These are phyloP conservation scores for Collybia sordida DNA, from an alignment of 768 basidiomycete species.

Conservation along the genomic window DNA sequence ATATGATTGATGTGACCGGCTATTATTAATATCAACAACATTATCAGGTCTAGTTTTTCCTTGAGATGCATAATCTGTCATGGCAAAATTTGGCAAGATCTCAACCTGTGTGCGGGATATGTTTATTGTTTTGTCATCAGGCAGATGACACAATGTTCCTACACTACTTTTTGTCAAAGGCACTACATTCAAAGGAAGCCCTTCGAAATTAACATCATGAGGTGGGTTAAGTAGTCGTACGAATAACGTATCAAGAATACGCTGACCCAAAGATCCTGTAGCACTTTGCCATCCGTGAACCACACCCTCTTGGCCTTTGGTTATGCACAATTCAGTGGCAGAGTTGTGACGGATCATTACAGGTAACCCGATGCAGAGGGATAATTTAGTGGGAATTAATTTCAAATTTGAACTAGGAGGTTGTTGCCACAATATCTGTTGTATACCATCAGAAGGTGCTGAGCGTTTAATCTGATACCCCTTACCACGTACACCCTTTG, in stretches of 20 bases:
- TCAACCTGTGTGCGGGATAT: conserved; percentile 18
- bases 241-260: conserved; percentile 27
- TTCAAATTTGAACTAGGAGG: not conserved
- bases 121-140: conserved; percentile 11
- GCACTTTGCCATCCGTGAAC: conserved; percentile 27
- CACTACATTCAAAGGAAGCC: conserved; percentile 30
- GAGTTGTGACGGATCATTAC: conserved; percentile 28
- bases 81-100: conserved; percentile 20
- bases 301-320: conserved; percentile 31
- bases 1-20: conserved; percentile 16
- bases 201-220: conserved; percentile 18
- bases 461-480: not conserved
- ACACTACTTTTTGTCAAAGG: conserved; percentile 16
- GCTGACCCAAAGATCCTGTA: conserved; percentile 15
- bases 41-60: conserved; percentile 24
- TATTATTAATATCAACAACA: conserved; percentile 25
- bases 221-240: conserved; percentile 24
- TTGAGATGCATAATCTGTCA: conserved; percentile 27
- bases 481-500: not conserved
- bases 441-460: not conserved
- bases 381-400: conserved; percentile 21
- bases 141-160: conserved; percentile 8
- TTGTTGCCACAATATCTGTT: not conserved
- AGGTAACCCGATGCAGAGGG: conserved; percentile 29
- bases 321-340: conserved; percentile 33